Base-by-base conservation (phyloP, 176 grass and related monocot species). In the Paspalum vaginatum region DNA sequence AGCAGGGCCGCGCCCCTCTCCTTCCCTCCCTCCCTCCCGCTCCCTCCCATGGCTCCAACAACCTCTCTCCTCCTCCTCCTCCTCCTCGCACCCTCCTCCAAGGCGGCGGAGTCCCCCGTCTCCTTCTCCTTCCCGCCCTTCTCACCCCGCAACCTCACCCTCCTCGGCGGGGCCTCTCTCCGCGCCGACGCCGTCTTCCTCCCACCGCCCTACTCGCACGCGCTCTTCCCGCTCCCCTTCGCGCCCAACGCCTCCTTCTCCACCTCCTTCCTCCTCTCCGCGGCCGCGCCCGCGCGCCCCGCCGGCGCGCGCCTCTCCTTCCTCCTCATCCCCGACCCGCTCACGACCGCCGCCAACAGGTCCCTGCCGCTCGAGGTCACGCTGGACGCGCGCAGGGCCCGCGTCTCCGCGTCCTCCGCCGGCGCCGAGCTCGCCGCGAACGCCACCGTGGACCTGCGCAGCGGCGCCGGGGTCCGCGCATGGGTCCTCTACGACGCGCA, bases 401-500 rank as follows among this genome's bases (percentile, higher is more conserved):
- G 21, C 75, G 51, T 79, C 1, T 50, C 44, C 16, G 51, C 59
- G 5, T 78, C 68, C 49, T 78, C 80, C 60, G 27, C 25, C 0
- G 84, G 63, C 26, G 20, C 3, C 4, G 57, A 55, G 51, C 25
- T 83, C 49, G 74, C 73, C 7, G 58, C 20, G 25, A 77, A 62
- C 68, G 73, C 84, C 68, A 82, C 68, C 17, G 84, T 91, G 54
- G 55, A 76, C 24, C 69, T 84, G 54, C 75, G 69, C 7, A 76
- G 78, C 5, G 75, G 80, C 69, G 87, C 80, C 70, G 75, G 64
- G 62, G 77, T 87, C 47, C 59, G 40, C 9, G 79, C 80, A 2
- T 91, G 88, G 88, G 37, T 91, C 61, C 1, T 76, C 57, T 91
- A 87, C 63, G 61, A 83, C 21, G 68, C 61, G 15, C 60, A 39